Conservation (phyloP, 2,329 filamentous ascomycete genomes). For the Penicillium griseofulvum region DNA sequence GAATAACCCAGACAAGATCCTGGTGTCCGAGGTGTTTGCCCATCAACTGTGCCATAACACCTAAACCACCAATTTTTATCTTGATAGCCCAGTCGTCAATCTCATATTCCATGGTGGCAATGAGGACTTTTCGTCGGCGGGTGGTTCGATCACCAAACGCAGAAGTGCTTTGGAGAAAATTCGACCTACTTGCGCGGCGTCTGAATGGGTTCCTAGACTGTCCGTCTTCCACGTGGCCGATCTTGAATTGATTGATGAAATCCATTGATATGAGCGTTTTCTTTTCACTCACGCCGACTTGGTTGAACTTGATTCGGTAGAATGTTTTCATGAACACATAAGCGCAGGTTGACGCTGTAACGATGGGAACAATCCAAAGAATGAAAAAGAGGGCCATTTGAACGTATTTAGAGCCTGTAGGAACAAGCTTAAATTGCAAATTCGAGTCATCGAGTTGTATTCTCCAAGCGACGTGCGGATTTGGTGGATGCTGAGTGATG, state of each 20-base stretch:
- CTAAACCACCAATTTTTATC: constrained; percentile 68
- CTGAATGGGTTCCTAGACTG: constrained; percentile 36
- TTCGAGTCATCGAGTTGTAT: constrained; percentile 57
- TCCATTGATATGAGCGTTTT: constrained; percentile 40
- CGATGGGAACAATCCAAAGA: constrained; percentile 53
- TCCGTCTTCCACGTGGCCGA: constrained; percentile 21
- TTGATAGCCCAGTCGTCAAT: constrained; percentile 69
- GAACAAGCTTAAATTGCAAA: constrained; percentile 52
- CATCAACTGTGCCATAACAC: constrained; percentile 70
- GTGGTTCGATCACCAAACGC: constrained; percentile 34
- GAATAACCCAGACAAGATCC: constrained; percentile 65
- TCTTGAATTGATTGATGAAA: constrained; percentile 37
- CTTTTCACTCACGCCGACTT: constrained; percentile 55
- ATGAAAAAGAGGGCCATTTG: constrained; percentile 58
- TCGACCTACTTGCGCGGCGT: constrained; percentile 36
- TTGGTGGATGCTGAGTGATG: constrained; percentile 55
- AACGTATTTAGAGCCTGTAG: constrained; percentile 52
- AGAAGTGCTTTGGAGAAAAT: constrained; percentile 38
- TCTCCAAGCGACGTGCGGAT: constrained; percentile 56
- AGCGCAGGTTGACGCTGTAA: constrained; percentile 51
- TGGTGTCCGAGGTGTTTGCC: constrained; percentile 63
- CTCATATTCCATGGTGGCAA: constrained; percentile 71
- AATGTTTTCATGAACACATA: constrained; percentile 61
- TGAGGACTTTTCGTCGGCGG: constrained; percentile 56
- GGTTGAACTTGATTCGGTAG: constrained; percentile 63